Conservation (phyloP, 345 rosid species). For the Eucalyptus urophylla region DNA sequence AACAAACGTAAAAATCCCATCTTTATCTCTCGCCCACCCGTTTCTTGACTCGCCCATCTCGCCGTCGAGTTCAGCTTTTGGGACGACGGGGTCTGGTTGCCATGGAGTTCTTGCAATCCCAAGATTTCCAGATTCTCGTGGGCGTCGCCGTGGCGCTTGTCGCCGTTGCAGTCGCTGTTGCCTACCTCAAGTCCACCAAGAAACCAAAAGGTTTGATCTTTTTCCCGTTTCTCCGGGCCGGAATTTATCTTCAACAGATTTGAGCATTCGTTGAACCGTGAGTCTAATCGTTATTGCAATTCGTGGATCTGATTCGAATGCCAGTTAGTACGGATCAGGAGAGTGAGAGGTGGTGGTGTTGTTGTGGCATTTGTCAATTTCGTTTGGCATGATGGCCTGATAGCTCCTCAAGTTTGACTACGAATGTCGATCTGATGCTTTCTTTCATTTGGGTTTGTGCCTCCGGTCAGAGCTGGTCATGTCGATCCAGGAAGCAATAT, state of each 20-base stretch:
- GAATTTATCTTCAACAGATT: not conserved
- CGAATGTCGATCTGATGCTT: not conserved
- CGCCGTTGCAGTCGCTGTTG: constrained; percentile 47
- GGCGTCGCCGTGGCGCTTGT: constrained; percentile 70
- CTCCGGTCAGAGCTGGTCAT: not conserved
- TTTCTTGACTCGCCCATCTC: not conserved
- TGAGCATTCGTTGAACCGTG: not conserved
- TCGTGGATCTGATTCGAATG: not conserved
- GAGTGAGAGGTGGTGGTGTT: not conserved
- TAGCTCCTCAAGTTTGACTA: not conserved
- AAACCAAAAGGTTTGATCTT: constrained; percentile 57
- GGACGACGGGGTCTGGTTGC: not conserved
- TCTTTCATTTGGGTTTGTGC: not conserved
- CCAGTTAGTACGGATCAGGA: not conserved
- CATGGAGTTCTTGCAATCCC: constrained; percentile 45
- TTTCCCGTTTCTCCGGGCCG: not conserved
- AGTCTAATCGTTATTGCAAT: not conserved
- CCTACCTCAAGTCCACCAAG: constrained; percentile 43
- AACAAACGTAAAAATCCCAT: not conserved
- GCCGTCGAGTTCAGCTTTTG: not conserved
- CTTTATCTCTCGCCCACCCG: not conserved
- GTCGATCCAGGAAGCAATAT: not conserved
- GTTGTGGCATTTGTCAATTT: not conserved
- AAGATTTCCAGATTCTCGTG: constrained; percentile 57
- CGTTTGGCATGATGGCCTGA: not conserved